Percentiles rank a stretch among this genome's conserved stretches.
These are phyloP conservation scores for Dipteronia sinensis DNA, from an alignment of 345 rosid species.

Conservation along the genomic window DNA sequence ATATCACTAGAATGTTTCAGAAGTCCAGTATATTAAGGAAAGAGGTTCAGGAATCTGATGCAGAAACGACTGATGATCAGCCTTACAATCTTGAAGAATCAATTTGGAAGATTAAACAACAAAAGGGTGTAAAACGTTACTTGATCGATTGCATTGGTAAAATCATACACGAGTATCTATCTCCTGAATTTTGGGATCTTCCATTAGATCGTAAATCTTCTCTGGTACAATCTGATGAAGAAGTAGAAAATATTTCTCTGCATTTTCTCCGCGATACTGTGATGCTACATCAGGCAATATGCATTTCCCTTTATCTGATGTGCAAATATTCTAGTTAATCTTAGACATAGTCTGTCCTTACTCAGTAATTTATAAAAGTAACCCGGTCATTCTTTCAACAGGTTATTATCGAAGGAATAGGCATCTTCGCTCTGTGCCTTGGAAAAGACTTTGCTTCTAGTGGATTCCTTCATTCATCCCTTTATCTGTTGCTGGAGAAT, in stretches of 20 bases:
- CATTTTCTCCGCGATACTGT: conserved; percentile 73
- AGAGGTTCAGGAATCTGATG: conserved; percentile 26
- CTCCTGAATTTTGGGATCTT: conserved; percentile 85
- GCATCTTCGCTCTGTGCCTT: conserved; percentile 72
- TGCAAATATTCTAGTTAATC: not conserved
- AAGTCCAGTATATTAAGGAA: conserved; percentile 43
- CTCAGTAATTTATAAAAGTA: not conserved
- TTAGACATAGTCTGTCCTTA: not conserved
- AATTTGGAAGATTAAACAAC: conserved; percentile 61
- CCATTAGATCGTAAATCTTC: conserved; percentile 57
- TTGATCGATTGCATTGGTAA: conserved; percentile 77
- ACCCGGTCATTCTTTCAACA: conserved; percentile 32
- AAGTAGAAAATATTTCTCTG: conserved; percentile 47
- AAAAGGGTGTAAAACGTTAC: conserved; percentile 42
- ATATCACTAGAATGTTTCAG: conserved; percentile 52
- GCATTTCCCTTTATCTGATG: not conserved
- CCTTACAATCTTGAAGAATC: conserved; percentile 24
- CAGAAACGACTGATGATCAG: conserved; percentile 22
- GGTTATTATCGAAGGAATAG: conserved; percentile 85
- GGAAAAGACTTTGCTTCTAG: conserved; percentile 70
- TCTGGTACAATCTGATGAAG: conserved; percentile 35
- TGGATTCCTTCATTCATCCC: conserved; percentile 91
- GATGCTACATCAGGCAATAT: conserved; percentile 75
- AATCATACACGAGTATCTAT: conserved; percentile 85
- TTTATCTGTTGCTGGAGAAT: conserved; percentile 83